phyloP scores from a whole-genome alignment of 306 rosid genomes.

The Trifolium fragiferum region DNA sequence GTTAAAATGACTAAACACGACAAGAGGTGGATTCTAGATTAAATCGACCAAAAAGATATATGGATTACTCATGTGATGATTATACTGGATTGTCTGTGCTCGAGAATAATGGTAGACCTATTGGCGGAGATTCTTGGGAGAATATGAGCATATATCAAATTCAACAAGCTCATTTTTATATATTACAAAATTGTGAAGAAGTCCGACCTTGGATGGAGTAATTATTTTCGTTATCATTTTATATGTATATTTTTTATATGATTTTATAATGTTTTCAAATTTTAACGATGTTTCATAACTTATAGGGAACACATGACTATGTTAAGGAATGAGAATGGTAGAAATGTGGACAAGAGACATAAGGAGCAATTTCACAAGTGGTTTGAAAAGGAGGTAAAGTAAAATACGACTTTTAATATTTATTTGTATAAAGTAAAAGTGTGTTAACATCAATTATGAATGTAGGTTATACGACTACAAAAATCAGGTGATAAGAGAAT shows the following conservation, averaged over 20 bases:
- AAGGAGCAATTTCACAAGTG: background rate
- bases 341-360: background rate
- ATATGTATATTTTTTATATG: too few species aligned
- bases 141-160: background rate
- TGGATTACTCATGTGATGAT: background rate
- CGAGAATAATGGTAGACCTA: background rate
- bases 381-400: background rate
- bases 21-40: background rate
- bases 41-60: background rate
- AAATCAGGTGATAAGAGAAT: background rate
- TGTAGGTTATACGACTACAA: background rate
- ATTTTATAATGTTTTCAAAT: too few species aligned
- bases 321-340: background rate
- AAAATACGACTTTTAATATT: too few species aligned
- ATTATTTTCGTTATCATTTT: background rate
- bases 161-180: constrained; percentile 2
- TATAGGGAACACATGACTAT: background rate
- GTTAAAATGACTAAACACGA: too few species aligned
- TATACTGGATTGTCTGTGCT: background rate
- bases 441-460: background rate
- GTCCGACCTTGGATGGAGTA: background rate
- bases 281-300: background rate
- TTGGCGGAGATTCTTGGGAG: background rate
- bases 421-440: too few species aligned
- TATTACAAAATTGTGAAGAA: constrained; percentile 7